Evolutionary conservation across 2,329 filamentous ascomycete genomes (phyloP).

Genomic region (Apiospora arundinis): DNA sequence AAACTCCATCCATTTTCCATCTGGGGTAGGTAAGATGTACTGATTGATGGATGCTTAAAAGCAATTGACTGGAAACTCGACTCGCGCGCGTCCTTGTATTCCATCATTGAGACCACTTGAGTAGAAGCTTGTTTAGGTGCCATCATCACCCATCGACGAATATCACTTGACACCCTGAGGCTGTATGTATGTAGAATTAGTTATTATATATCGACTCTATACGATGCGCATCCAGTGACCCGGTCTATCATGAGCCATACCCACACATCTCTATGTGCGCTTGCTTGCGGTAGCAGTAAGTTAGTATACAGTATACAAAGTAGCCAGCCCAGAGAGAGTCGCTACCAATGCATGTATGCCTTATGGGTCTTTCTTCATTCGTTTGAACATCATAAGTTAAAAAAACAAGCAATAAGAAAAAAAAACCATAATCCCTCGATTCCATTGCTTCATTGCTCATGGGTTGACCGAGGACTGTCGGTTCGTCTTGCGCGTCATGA

Average conservation of each 20-base stretch:
- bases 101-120: not conserved
- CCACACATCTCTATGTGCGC: not conserved
- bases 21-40: too few species aligned
- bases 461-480: constrained; percentile 49
- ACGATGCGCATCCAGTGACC: constrained; percentile 1
- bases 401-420: not conserved
- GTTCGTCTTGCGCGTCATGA: constrained; percentile 72
- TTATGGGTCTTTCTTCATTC: not conserved
- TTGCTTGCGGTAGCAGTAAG: not conserved
- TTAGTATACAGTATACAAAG: not conserved
- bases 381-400: constrained; percentile 23
- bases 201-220: constrained; percentile 20
- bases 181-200: not conserved
- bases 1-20: too few species aligned
- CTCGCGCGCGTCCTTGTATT: not conserved
- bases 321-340: not conserved
- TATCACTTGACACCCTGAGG: not conserved
- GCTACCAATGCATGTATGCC: not conserved
- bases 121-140: not conserved
- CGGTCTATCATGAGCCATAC: constrained; percentile 8
- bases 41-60: not conserved
- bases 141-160: not conserved
- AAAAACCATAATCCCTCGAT: not conserved
- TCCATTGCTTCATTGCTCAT: constrained; percentile 31
- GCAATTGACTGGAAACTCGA: not conserved